Base-by-base conservation (phyloP, 257 asterid species). In the Anisodus tanguticus region DNA sequence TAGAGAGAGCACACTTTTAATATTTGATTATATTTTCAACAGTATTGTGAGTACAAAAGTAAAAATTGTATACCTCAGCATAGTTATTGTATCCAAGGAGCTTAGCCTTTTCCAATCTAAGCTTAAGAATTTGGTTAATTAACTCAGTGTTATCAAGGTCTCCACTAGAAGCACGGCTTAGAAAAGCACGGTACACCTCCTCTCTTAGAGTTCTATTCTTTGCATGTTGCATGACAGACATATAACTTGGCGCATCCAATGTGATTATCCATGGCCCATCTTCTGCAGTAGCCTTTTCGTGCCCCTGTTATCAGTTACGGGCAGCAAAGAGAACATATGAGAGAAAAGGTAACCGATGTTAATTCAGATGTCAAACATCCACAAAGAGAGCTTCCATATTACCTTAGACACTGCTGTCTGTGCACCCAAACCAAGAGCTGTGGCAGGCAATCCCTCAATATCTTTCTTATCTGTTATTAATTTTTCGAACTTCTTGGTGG, bases 401-500 rank as follows among this genome's bases (percentile, higher is more conserved):
- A 95, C 99, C 97, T 95, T 97, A 51, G 98, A 93, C 83, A 88
- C 93, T 54, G 99, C 99, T 85, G 98, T 95, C 91, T 97, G 99
- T 69, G 99, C 97, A 87, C 92, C 98, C 90, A 97, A 89, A 82
- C 99, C 99, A 85, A 95, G 97, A 87, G 98, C 95, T 39, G 94
- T 83, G 86, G 88, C 91, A 9, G 98, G 98, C 88, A 97, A 89
- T 53, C 99, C 99, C 80, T 95, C 99, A 84, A 97, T 88, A 47
- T 95, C 98, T 83, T 92, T 93, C 93, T 93, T 93, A 79, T 95
- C 96, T 8, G 94, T 95, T 83, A 97, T 90, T 90, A 97, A 87
- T 64, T 97, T 97, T 91, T 95, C 97, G 54, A 92, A 97, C 86
- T 95, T 97, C 91, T 97, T 97, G 57, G 99, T 97, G 37, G 98